Evolutionary conservation across 2,329 filamentous ascomycete species (phyloP), one percentile per base, ranked within the genome.

Genomic region (Fusarium transvaalense): DNA sequence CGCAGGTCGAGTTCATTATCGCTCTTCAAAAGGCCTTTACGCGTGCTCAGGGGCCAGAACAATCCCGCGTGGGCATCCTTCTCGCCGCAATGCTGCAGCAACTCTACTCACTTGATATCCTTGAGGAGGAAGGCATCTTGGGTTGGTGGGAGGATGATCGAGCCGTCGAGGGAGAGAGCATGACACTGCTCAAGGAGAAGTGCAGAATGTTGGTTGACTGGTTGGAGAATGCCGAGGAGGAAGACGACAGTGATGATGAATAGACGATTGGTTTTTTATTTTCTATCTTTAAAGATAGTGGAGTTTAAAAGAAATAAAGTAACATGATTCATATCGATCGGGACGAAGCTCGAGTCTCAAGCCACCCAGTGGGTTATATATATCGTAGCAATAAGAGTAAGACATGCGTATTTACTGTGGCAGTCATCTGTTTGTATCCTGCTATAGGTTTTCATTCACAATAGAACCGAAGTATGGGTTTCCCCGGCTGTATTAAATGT

Each of bases 121-220:
- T 97, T 2, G 93, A 97, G 76, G 93, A 97, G 75, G 94, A 97
- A 41, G 94, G 92, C 0, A 92, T 97, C 70, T 82, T 95, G 73
- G 86, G 87, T 47, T 99, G 96, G 96, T 98, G 94, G 94, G 87
- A 84, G 21, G 91, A 97, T 77, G 84, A 86, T 47, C 79, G 89
- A 74, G 90, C 91, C 8, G 85, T 81, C 25, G 89, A 89, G 56
- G 89, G 84, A 15, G 91, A 92, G 56, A 86, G 87, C 54, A 88
- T 97, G 89, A 80, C 80, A 61, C 86, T 82, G 50, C 88, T 97
- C 17, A 90, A 90, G 77, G 87, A 87, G 64, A 92, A 92, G 81
- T 93, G 92, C 60, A 85, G 88, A 74, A 88, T 90, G 53, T 88
- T 98, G 78, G 89, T 98, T 43, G 92, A 97, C 74, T 93, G 94